Percentiles rank a stretch among this genome's conserved stretches.
phyloP scores from a whole-genome alignment of 176 grass and related monocot species.

The Puccinellia tenuiflora region DNA sequence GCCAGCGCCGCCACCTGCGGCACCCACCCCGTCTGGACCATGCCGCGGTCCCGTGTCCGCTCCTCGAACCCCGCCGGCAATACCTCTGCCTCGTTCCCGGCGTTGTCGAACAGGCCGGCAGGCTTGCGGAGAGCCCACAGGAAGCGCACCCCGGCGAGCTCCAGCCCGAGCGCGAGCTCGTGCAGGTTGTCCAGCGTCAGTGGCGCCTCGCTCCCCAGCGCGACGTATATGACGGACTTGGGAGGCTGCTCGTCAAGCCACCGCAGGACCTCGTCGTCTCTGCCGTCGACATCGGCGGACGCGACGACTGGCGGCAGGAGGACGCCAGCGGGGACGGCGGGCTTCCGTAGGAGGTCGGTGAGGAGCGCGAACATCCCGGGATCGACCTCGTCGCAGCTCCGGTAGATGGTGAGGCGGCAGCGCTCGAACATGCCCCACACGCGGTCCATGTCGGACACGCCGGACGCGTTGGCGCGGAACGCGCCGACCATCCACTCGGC shows the following conservation, averaged over 20 bases:
- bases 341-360: neutral
- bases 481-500: too few species aligned
- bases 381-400: neutral
- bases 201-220: slow-evolving; percentile 49
- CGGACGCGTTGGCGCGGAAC: too few species aligned
- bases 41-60: neutral
- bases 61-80: neutral
- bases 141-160: slow-evolving; percentile 43
- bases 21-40: neutral
- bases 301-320: neutral
- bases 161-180: slow-evolving; percentile 48
- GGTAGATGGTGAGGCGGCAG: neutral
- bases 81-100: neutral
- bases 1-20: neutral
- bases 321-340: neutral
- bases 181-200: slow-evolving; percentile 24
- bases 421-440: too few species aligned
- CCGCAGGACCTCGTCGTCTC: neutral
- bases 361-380: neutral
- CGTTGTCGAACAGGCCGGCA: neutral
- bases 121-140: slow-evolving; percentile 50
- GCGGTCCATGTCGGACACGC: too few species aligned
- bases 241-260: slow-evolving; percentile 35
- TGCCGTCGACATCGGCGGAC: too few species aligned
- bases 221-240: slow-evolving; percentile 43